phyloP scores from a whole-genome alignment of 2,329 filamentous ascomycete genomes.

The Alternaria ventricosa region DNA sequence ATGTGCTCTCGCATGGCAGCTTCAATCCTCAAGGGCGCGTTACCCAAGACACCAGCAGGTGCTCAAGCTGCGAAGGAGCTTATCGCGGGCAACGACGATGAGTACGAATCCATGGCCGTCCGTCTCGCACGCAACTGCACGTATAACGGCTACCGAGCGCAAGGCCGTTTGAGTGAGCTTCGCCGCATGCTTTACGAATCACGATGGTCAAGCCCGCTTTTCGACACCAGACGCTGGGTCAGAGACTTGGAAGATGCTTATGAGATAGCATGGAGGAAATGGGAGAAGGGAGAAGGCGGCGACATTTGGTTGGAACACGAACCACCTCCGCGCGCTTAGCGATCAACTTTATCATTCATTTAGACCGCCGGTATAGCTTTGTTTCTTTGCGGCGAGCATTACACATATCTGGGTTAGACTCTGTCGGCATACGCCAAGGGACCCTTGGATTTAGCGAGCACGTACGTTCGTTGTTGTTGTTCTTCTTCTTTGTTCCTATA shows the following conservation, averaged over 20 bases:
- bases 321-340: conserved; percentile 1
- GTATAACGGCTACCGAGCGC: conserved; percentile 41
- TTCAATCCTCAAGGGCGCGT: conserved; percentile 86
- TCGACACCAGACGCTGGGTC: conserved; percentile 92
- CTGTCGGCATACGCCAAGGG: not conserved
- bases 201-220: conserved; percentile 85
- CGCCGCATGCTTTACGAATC: conserved; percentile 81
- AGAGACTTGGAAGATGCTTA: conserved; percentile 87
- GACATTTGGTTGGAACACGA: conserved; percentile 77
- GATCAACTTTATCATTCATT: not conserved
- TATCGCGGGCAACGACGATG: conserved; percentile 76
- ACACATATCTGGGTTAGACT: conserved; percentile 4
- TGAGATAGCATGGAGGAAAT: conserved; percentile 83
- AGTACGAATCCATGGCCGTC: conserved; percentile 74
- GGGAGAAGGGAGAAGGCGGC: conserved; percentile 85
- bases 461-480: conserved; percentile 1
- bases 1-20: conserved; percentile 99
- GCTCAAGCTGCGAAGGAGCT: conserved; percentile 73
- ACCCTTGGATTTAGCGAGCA: conserved; percentile 5
- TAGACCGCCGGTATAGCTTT: not conserved
- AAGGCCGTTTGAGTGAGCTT: conserved; percentile 77
- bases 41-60: conserved; percentile 76
- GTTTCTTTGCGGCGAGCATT: not conserved
- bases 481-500: conserved; percentile 10
- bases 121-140: conserved; percentile 40